Percentiles rank a stretch among this genome's conserved stretches.
phyloP scores from a whole-genome alignment of 2,329 filamentous ascomycete species.

The Pseudogymnoascus sp. region DNA sequence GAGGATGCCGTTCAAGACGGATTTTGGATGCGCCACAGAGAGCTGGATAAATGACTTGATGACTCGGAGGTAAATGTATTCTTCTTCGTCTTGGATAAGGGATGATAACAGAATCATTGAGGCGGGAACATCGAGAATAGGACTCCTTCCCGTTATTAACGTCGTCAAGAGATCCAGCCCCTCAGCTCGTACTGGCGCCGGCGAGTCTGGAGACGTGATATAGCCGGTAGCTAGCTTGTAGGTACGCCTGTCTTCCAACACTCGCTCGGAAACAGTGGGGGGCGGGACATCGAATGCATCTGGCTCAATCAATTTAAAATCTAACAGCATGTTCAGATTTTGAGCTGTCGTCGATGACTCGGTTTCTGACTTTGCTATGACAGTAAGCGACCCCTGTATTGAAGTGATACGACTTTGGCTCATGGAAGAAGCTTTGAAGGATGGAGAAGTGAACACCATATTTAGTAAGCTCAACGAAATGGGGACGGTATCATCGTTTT shows the following conservation, averaged over 20 bases:
- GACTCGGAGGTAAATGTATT: conserved; percentile 62
- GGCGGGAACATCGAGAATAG: conserved; percentile 58
- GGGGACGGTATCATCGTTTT: conserved; percentile 39
- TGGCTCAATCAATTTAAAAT: conserved; percentile 35
- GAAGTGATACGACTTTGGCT: conserved; percentile 32
- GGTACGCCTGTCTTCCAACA: conserved; percentile 50
- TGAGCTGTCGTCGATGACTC: conserved; percentile 45
- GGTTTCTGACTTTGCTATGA: conserved; percentile 31
- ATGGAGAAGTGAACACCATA: conserved; percentile 48
- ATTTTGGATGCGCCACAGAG: conserved; percentile 51
- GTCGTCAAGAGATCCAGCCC: conserved; percentile 52
- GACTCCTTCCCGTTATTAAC: conserved; percentile 46
- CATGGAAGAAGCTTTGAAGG: conserved; percentile 43
- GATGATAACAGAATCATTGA: conserved; percentile 55
- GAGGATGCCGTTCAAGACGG: conserved; percentile 53
- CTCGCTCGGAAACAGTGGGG: conserved; percentile 38
- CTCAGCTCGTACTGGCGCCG: conserved; percentile 58
- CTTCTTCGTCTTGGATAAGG: conserved; percentile 57
- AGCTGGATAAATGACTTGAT: conserved; percentile 55
- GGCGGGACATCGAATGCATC: conserved; percentile 18
- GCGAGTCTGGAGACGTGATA: conserved; percentile 52
- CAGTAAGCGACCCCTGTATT: conserved; percentile 41
- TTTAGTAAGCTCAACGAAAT: conserved; percentile 55
- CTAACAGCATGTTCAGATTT: conserved; percentile 48
- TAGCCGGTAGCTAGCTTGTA: conserved; percentile 57